Percentiles rank a stretch among this genome's conserved stretches.
phyloP scores from a whole-genome alignment of 1,284 basidiomycete species.

The Cryptococcus jaspeensis region DNA sequence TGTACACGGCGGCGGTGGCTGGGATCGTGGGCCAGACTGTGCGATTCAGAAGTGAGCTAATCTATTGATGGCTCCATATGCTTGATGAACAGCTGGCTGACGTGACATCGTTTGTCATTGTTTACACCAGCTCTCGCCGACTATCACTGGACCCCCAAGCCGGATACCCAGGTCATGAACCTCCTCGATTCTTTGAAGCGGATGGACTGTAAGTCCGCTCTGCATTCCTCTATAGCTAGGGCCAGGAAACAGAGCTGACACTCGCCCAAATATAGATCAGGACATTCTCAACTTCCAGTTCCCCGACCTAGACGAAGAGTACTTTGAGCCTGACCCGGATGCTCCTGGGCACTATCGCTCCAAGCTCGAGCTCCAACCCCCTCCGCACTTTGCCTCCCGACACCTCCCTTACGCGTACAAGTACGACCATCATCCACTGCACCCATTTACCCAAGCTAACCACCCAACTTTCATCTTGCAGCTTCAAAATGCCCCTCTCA shows the following conservation, averaged over 20 bases:
- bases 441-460: neutral
- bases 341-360: slow-evolving; percentile 25
- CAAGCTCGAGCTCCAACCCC: slow-evolving; percentile 39
- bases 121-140: slow-evolving; percentile 76
- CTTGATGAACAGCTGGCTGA: neutral
- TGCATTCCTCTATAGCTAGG: neutral
- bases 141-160: slow-evolving; percentile 77
- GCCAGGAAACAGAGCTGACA: neutral
- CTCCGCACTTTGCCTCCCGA: slow-evolving; percentile 35
- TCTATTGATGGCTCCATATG: slow-evolving; percentile 4
- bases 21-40: slow-evolving; percentile 78
- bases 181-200: slow-evolving; percentile 69
- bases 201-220: slow-evolving; percentile 66
- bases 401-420: slow-evolving; percentile 62
- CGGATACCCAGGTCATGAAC: slow-evolving; percentile 65
- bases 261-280: slow-evolving; percentile 59
- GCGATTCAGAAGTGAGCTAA: slow-evolving; percentile 75
- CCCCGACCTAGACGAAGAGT: slow-evolving; percentile 11
- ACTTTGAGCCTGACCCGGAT: slow-evolving; percentile 20
- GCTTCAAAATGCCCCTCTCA: slow-evolving; percentile 25
- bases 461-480: slow-evolving; percentile 10
- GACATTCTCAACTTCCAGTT: slow-evolving; percentile 67
- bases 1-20: slow-evolving; percentile 74
- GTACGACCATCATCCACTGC: slow-evolving; percentile 10
- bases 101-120: neutral